Conservation (phyloP, 148 eudicot genomes). For the Silene conica region DNA sequence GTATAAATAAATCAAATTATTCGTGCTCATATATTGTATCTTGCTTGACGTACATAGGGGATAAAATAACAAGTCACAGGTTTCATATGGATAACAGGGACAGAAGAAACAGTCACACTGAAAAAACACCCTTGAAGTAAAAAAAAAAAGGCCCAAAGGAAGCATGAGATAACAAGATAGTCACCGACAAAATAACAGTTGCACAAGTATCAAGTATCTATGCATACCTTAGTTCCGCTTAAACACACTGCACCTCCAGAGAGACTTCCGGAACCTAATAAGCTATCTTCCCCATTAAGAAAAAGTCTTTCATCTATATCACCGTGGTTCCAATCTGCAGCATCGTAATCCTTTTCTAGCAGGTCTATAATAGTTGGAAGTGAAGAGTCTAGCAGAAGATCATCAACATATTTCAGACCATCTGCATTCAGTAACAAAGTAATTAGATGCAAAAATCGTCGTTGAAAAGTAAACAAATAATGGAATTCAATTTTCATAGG, state of each 20-base stretch:
- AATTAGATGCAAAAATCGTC: constrained; percentile 8
- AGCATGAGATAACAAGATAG: not conserved
- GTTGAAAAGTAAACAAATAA: not conserved
- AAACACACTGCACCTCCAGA: constrained; percentile 73
- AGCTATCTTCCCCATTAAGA: constrained; percentile 69
- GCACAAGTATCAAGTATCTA: not conserved
- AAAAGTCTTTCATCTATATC: constrained; percentile 90
- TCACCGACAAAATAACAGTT: not conserved
- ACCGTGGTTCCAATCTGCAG: constrained; percentile 55
- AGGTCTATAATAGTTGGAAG: constrained; percentile 47
- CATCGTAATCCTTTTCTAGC: constrained; percentile 76
- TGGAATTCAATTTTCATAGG: not conserved
- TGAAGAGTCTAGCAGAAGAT: constrained; percentile 60
- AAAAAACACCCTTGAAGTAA: not conserved
- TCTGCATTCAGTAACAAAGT: constrained; percentile 41
- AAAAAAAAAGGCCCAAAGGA: not conserved
- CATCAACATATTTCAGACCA: constrained; percentile 66
- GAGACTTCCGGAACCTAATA: constrained; percentile 85
- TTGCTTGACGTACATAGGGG: constrained; percentile 1
- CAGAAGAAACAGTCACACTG: not conserved
- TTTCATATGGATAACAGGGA: not conserved
- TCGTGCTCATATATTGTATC: not conserved
- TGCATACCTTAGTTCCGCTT: constrained; percentile 63
- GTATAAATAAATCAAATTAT: not conserved
- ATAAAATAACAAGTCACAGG: not conserved